Evolutionary conservation across 2,329 filamentous ascomycete species (phyloP), one percentile per base, ranked within the genome.

Genomic region (Colletotrichum chlorophyti): DNA sequence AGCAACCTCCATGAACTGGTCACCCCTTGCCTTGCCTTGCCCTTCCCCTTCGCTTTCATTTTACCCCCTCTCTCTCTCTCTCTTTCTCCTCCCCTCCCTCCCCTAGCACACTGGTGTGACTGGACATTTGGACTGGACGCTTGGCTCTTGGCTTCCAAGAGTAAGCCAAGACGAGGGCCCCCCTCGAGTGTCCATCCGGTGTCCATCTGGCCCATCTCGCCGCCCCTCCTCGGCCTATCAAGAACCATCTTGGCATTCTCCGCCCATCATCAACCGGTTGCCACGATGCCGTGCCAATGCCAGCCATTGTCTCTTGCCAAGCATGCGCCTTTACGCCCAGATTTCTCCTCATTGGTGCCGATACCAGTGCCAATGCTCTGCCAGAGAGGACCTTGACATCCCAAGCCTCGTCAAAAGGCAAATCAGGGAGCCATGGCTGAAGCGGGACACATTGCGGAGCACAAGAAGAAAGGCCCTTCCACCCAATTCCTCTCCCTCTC

Each of bases 401-500:
- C 32, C 38, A 38, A 27, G 51, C 51, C 50, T 55, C 55, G 51
- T 43, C 55, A 55, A 43, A 43, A 35, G 19, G 35, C 17, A n/a
- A n/a, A n/a, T n/a, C n/a, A n/a, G n/a, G n/a, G n/a, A n/a, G n/a
- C 51, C 37, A 37, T 54, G 35, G 37, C n/a, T n/a, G 23, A 23
- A 54, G 55, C 55, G 57, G 55, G 51, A 55, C 51, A 59, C n/a
- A n/a, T n/a, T 40, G 57, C 57, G 51, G 51, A 59, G 57, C 57
- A 59, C 51, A 59, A 59, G 57, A 59, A 57, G 51, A 42, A 54
- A 46, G 38, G 42, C 42, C 51, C 48, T 59, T 59, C 51, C 57
- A 45, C 51, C 37, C 34, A 51, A 45, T 59, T 55, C 27, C 24
- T 27, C 31, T 37, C 29, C 45, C 14, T 48, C n/a, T n/a, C n/a